phyloP scores from a whole-genome alignment of 441 rosid genomes.

The Oxalis stricta region DNA sequence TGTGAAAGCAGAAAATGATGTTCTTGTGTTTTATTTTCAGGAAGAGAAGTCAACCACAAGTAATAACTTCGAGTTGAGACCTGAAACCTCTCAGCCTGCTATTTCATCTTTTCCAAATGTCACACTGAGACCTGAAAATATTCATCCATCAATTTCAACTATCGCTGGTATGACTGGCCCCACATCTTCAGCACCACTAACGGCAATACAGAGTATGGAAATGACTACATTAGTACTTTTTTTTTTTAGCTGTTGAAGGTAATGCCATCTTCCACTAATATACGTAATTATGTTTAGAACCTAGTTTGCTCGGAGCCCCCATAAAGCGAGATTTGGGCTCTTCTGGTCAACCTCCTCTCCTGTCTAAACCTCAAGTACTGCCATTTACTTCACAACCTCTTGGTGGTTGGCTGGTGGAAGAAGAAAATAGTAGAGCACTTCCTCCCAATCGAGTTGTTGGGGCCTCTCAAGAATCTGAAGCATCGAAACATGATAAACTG shows the following conservation, averaged over 20 bases:
- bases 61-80: slow-evolving; percentile 30
- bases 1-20: background rate
- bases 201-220: slow-evolving; percentile 48
- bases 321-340: slow-evolving; percentile 32
- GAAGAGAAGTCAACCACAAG: slow-evolving; percentile 34
- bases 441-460: slow-evolving; percentile 15
- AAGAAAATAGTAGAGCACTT: slow-evolving; percentile 17
- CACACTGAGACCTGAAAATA: slow-evolving; percentile 33
- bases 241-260: slow-evolving; percentile 2
- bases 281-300: slow-evolving; percentile 30
- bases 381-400: slow-evolving; percentile 27
- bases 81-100: slow-evolving; percentile 41
- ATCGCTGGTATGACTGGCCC: slow-evolving; percentile 27
- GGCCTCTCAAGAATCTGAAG: slow-evolving; percentile 20
- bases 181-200: slow-evolving; percentile 18
- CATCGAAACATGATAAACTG: slow-evolving; percentile 29
- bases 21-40: slow-evolving; percentile 15
- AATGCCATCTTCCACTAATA: slow-evolving; percentile 1
- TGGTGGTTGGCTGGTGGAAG: slow-evolving; percentile 62
- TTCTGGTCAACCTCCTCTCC: slow-evolving; percentile 39
- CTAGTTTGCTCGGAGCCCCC: slow-evolving; percentile 72
- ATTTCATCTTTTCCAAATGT: slow-evolving; percentile 26
- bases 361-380: slow-evolving; percentile 33
- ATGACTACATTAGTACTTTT: background rate
- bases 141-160: slow-evolving; percentile 30